These are phyloP conservation scores for Stagonosporopsis rhizophila DNA, from an alignment of 2,329 filamentous ascomycete genomes.

Conservation along the genomic window DNA sequence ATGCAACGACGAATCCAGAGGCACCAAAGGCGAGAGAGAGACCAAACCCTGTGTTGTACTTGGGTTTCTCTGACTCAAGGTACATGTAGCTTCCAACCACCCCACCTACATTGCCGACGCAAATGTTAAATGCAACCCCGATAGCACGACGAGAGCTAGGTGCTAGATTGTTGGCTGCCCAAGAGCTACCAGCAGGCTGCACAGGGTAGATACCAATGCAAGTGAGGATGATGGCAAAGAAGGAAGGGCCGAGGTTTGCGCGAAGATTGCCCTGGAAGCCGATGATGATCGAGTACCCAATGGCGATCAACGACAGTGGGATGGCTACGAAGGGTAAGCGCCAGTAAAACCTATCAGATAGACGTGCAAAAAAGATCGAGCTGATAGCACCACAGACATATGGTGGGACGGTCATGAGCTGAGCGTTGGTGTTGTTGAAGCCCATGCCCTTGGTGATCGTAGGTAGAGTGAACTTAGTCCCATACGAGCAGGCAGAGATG, in stretches of 20 bases:
- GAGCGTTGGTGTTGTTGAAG: constrained; percentile 39
- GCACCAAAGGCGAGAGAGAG: constrained; percentile 41
- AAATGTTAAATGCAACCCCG: constrained; percentile 41
- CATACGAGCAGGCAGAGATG: constrained; percentile 37
- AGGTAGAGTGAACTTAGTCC: constrained; percentile 42
- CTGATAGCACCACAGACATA: constrained; percentile 36
- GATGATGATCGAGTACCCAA: constrained; percentile 44
- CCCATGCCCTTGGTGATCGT: constrained; percentile 40
- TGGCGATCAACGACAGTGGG: constrained; percentile 44
- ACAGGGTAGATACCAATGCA: constrained; percentile 50
- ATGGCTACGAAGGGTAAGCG: constrained; percentile 37
- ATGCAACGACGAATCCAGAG: constrained; percentile 32
- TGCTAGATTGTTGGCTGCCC: constrained; percentile 42
- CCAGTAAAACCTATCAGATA: constrained; percentile 37
- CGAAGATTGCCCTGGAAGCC: constrained; percentile 51
- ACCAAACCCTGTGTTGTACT: constrained; percentile 48
- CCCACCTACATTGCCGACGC: constrained; percentile 40
- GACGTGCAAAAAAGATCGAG: constrained; percentile 31
- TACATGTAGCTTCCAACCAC: constrained; percentile 47
- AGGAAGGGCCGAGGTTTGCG: constrained; percentile 52
- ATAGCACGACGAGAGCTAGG: constrained; percentile 41
- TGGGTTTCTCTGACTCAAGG: constrained; percentile 44
- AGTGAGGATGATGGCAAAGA: constrained; percentile 56
- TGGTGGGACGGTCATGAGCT: constrained; percentile 39
- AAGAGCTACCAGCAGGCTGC: constrained; percentile 40